A percentile compares a stretch with the other conserved stretches of the same genome.
These are phyloP conservation scores for Monilinia laxa DNA, from an alignment of 2,329 filamentous ascomycete genomes.

Conservation along the genomic window DNA sequence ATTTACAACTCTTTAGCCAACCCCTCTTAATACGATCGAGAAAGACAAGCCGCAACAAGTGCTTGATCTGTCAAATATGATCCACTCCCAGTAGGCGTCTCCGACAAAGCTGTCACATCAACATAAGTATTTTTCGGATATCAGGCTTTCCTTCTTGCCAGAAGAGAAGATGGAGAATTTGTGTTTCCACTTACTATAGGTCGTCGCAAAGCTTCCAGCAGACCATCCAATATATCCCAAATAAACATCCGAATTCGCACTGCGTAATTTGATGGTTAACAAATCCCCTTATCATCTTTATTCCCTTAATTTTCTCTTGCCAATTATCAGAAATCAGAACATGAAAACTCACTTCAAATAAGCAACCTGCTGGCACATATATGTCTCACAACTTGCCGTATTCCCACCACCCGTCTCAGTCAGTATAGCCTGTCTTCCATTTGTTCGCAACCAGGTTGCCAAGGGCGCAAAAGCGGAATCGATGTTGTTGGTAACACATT, in stretches of 20 bases:
- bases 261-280: slow-evolving; percentile 21
- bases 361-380: slow-evolving; percentile 40
- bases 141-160: not conserved
- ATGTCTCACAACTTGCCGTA: slow-evolving; percentile 38
- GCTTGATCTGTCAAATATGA: slow-evolving; percentile 30
- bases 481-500: slow-evolving; percentile 55
- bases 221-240: slow-evolving; percentile 44
- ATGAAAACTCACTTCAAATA: slow-evolving; percentile 37
- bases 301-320: not conserved
- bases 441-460: slow-evolving; percentile 48
- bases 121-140: slow-evolving; percentile 4
- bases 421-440: slow-evolving; percentile 51
- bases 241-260: slow-evolving; percentile 42
- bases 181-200: slow-evolving; percentile 29
- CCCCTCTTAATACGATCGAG: slow-evolving; percentile 16
- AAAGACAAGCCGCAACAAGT: slow-evolving; percentile 34
- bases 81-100: slow-evolving; percentile 32
- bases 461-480: slow-evolving; percentile 48
- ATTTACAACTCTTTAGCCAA: not conserved
- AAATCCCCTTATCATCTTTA: not conserved
- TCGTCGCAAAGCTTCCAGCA: slow-evolving; percentile 40
- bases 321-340: not conserved
- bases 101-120: slow-evolving; percentile 27
- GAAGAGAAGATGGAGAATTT: not conserved
- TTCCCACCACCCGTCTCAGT: slow-evolving; percentile 52